Evolutionary conservation across 164 flowering plant genomes (phyloP).

Genomic region (Liquidambar formosana): DNA sequence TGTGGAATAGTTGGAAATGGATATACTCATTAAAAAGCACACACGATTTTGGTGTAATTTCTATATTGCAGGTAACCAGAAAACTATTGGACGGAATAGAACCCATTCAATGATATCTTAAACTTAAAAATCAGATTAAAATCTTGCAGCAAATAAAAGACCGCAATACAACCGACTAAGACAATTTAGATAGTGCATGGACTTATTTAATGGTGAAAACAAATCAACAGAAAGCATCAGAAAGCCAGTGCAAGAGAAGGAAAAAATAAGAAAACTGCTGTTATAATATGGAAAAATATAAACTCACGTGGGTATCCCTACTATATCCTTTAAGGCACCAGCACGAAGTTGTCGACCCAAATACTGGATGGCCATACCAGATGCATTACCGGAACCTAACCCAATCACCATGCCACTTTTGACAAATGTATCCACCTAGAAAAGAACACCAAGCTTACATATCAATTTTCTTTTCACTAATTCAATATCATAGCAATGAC

Average conservation of each 20-base stretch:
- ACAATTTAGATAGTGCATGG: background rate
- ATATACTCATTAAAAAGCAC: background rate
- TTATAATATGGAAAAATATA: background rate
- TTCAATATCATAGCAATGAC: background rate
- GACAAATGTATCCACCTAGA: slow-evolving; percentile 53
- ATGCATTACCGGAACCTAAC: slow-evolving; percentile 66
- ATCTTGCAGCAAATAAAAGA: too few species aligned
- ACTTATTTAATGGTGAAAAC: background rate
- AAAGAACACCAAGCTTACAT: background rate
- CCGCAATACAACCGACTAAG: background rate
- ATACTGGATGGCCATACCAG: slow-evolving; percentile 55
- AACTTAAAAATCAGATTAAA: too few species aligned
- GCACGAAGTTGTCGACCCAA: slow-evolving; percentile 57
- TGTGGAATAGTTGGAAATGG: background rate
- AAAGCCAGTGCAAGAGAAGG: too few species aligned
- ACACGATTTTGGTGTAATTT: too few species aligned
- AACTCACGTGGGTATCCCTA: slow-evolving; percentile 65
- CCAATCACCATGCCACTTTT: slow-evolving; percentile 71
- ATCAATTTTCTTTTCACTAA: background rate
- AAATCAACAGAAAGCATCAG: background rate
- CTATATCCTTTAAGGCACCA: slow-evolving; percentile 50
- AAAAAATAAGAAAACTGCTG: too few species aligned
- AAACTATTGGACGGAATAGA: background rate
- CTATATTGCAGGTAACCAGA: background rate
- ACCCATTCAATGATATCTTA: too few species aligned